Evolutionary conservation across 331 rosid species (phyloP).

Genomic region (Phaseolus coccineus): DNA sequence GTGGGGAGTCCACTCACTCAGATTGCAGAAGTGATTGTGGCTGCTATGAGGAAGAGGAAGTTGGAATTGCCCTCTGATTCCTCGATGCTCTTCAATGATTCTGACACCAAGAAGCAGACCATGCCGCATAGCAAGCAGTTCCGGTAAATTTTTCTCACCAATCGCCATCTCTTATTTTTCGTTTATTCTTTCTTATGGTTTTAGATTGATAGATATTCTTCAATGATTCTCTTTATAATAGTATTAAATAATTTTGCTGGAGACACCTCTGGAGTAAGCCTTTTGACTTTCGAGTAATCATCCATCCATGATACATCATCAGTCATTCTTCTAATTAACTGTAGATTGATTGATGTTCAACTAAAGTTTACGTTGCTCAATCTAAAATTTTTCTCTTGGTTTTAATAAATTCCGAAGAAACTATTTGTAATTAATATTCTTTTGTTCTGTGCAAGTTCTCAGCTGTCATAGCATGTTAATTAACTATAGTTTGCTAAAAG

Average conservation of each 20-base stretch:
- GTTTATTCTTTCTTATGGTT: not conserved
- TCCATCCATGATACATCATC: not conserved
- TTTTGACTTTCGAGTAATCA: conserved; percentile 18
- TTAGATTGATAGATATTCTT: not conserved
- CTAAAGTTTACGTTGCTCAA: not conserved
- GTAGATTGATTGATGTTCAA: not conserved
- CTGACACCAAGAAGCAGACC: conserved; percentile 66
- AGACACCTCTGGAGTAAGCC: not conserved
- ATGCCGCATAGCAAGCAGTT: conserved; percentile 74
- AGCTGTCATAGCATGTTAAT: not conserved
- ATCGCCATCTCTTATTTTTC: not conserved
- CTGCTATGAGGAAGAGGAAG: conserved; percentile 71
- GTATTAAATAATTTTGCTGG: not conserved
- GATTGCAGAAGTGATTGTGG: conserved; percentile 70
- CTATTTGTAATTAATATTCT: not conserved
- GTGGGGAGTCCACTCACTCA: conserved; percentile 91
- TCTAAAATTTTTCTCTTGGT: not conserved
- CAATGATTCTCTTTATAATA: not conserved
- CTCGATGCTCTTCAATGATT: conserved; percentile 52
- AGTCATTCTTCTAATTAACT: not conserved
- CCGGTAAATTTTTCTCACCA: conserved; percentile 56
- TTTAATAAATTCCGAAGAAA: not conserved
- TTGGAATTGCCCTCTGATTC: conserved; percentile 61
- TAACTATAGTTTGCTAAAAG: not conserved
- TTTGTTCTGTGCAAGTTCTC: not conserved